Base-by-base conservation (phyloP, 495 filamentous ascomycete genomes). In the Echria macrotheca region DNA sequence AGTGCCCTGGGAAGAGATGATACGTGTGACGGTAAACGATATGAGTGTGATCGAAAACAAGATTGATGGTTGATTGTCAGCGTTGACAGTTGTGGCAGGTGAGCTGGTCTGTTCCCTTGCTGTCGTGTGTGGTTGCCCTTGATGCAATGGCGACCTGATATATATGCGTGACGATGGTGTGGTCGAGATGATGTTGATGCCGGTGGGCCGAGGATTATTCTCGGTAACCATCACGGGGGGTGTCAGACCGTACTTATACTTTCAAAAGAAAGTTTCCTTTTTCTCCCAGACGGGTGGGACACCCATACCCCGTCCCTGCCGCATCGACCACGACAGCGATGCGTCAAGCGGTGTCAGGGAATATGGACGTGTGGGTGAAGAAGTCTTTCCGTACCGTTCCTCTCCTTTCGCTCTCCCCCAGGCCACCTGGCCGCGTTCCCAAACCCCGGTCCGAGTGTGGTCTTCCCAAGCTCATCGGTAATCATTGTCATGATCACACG, bases 401-500 rank as follows among this genome's bases (percentile, higher is more conserved):
- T 37, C 38, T 37, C 17, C 38, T 26, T 29, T 48, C 18, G 25
- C 8, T 1, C 33, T 19, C 26, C 18, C 25, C 26, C 44, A 17
- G 44, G 43, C 43, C 44, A 48, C 36, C 29, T 48, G 44, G 44
- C 33, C 26, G 32, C 33, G 21, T 11, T n/a, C 24, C 21, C 31
- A 14, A 24, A 15, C 46, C 35, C 46, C 35, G 33, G 45, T 17
- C 32, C 14, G 45, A 22, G 19, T 12, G 54, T 45, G 26, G 24
- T 38, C 19, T 33, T 33, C 22, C 49, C 37, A 29, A 26, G 44
- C 43, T 37, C 46, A 38, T 52, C 47, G 39, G 49, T 44, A 52
- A 25, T 56, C 55, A 56, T 49, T 31, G 22, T 56, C 24, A 33
- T 50, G 44, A 60, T 63, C 55, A 63, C 57, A 63, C 60, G 49